These are phyloP conservation scores for Rutstroemia sp. DNA, from an alignment of 2,329 filamentous ascomycete species.

Conservation along the genomic window DNA sequence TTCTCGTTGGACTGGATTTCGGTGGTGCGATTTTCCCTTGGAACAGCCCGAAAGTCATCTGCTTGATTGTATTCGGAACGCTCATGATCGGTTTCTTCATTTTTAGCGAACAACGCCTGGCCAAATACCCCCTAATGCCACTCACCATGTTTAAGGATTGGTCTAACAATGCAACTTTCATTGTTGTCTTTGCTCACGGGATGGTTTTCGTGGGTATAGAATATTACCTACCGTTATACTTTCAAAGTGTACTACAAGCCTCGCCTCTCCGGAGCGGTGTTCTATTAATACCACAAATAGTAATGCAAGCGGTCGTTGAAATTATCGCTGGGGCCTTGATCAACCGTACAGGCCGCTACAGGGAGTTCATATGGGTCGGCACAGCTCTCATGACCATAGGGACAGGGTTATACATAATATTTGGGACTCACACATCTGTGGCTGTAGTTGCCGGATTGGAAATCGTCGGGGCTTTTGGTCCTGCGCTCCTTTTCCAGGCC, in stretches of 20 bases:
- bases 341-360: constrained; percentile 42
- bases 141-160: constrained; percentile 58
- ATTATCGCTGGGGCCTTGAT: constrained; percentile 60
- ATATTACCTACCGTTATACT: constrained; percentile 52
- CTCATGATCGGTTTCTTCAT: constrained; percentile 48
- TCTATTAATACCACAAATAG: constrained; percentile 61
- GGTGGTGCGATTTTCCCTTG: constrained; percentile 66
- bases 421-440: constrained; percentile 32
- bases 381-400: constrained; percentile 36
- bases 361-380: constrained; percentile 39
- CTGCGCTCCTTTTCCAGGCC: constrained; percentile 45
- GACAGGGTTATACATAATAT: constrained; percentile 35
- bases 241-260: constrained; percentile 66
- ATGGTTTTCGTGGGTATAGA: constrained; percentile 51
- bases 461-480: constrained; percentile 43
- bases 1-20: constrained; percentile 76
- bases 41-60: constrained; percentile 67
- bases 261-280: constrained; percentile 66
- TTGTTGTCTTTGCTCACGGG: constrained; percentile 27
- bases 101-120: constrained; percentile 61
- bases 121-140: constrained; percentile 72
- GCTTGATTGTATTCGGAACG: constrained; percentile 66
- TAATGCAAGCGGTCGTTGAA: constrained; percentile 56
- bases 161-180: constrained; percentile 41
- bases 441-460: constrained; percentile 39